These are phyloP conservation scores for Lachnellula suecica DNA, from an alignment of 2,329 filamentous ascomycete species.

Conservation along the genomic window DNA sequence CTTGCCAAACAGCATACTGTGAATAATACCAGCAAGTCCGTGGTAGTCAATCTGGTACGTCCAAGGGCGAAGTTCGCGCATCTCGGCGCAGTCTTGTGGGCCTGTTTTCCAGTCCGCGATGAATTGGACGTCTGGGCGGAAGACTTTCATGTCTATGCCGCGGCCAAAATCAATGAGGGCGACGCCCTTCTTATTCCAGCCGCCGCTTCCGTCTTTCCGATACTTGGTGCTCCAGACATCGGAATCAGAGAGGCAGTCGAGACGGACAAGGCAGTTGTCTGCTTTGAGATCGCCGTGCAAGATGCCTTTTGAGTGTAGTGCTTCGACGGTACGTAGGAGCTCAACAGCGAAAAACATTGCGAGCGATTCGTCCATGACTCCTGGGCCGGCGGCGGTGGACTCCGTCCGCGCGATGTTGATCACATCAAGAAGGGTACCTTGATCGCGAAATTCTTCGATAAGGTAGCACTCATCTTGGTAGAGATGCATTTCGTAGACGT, in stretches of 20 bases:
- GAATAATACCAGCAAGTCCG: conserved; percentile 83
- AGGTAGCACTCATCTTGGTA: conserved; percentile 90
- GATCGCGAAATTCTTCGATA: conserved; percentile 80
- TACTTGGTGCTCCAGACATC: conserved; percentile 61
- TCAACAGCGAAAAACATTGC: conserved; percentile 97
- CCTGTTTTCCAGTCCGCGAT: conserved; percentile 93
- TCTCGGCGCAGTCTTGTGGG: conserved; percentile 88
- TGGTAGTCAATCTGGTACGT: conserved; percentile 98
- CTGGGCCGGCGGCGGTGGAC: conserved; percentile 46
- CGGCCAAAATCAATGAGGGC: conserved; percentile 93
- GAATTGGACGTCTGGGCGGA: conserved; percentile 76
- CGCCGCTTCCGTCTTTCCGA: conserved; percentile 68
- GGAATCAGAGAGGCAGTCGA: conserved; percentile 55
- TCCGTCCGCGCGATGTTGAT: conserved; percentile 83
- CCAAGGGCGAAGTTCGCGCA: conserved; percentile 92
- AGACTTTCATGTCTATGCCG: conserved; percentile 88
- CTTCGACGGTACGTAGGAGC: conserved; percentile 85
- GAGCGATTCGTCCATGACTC: conserved; percentile 83
- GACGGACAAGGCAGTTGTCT: conserved; percentile 89
- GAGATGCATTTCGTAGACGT: conserved; percentile 86
- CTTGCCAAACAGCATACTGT: conserved; percentile 87
- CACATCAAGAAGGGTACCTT: conserved; percentile 92
- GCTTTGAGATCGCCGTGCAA: conserved; percentile 94
- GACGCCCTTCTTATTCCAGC: conserved; percentile 80
- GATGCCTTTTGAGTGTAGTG: conserved; percentile 74